Base-by-base conservation (phyloP, 768 basidiomycete genomes). In the Lentinus tigrinus region DNA sequence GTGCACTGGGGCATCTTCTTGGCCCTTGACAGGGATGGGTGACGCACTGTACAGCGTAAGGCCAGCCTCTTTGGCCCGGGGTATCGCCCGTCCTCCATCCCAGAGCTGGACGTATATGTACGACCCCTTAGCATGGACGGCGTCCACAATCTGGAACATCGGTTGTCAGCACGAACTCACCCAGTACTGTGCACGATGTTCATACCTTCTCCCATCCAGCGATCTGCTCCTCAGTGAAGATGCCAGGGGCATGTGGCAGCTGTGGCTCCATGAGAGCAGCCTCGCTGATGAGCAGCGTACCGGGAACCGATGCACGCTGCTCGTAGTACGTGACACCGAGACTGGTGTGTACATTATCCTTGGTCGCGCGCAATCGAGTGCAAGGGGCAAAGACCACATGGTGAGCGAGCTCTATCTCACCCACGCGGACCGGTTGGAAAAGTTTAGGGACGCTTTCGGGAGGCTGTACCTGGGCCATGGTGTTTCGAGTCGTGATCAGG, bases 201-300 rank as follows among this genome's bases (percentile, higher is more conserved):
- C 73, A 21, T 37, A 81, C 79, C 56, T 68, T 62, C 62, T 79
- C 82, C 84, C 84, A 85, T 0, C 59, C 76, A 8, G 63, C 54
- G 19, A 77, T 77, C 62, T 92, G 89, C 19, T 78, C 82, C 1
- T 78, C 67, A 14, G 67, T 82, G 75, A 80, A 89, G 53, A 89
- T 82, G 1, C 88, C 89, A 1, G 88, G 88, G 0, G 80, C 76
- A 53, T 82, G 70, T 2, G 54, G 50, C 39, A 83, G 82, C 14
- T 77, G 62, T 1, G 69, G 66, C 0, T 80, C 77, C 47, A 89
- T 79, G 46, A 78, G 72, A 4, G 83, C 83, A 0, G 75, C 85
- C 68, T 88, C 85, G 3, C 83, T 70, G 52, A 89, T 76, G 46
- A 84, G 69, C 13, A 87, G 69, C 0, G 80, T 84, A 0, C 85